phyloP scores from a whole-genome alignment of 2,329 filamentous ascomycete species.

The Chalara sp. region DNA sequence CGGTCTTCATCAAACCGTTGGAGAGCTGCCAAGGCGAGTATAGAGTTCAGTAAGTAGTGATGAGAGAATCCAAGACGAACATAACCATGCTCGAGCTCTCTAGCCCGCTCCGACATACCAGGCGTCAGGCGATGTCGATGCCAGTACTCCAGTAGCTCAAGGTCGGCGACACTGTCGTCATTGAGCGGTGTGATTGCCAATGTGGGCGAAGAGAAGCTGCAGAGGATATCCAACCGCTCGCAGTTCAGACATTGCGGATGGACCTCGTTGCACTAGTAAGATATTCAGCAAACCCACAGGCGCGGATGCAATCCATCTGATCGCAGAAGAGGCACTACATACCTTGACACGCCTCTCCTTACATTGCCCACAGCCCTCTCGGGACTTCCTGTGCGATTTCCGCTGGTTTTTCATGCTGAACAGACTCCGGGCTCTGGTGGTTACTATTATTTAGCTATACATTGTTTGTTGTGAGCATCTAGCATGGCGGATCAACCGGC shows the following conservation, averaged over 20 bases:
- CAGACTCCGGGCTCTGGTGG: too few relatives aligned
- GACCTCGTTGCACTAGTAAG: background rate
- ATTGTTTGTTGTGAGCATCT: too few relatives aligned
- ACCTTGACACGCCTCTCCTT: background rate
- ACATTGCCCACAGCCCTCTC: background rate
- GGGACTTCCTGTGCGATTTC: background rate
- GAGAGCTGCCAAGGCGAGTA: background rate
- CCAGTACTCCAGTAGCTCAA: background rate
- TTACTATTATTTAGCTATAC: too few relatives aligned
- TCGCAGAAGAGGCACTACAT: background rate
- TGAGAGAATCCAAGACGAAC: background rate
- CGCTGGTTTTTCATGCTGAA: background rate
- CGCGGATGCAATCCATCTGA: background rate
- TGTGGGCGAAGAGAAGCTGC: background rate
- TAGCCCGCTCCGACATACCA: background rate
- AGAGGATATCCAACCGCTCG: background rate
- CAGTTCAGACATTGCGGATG: background rate
- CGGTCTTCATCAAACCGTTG: background rate
- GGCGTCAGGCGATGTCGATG: background rate
- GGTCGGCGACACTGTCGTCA: background rate
- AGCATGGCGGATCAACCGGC: too few relatives aligned
- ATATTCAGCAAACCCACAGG: background rate
- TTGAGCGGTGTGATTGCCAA: background rate
- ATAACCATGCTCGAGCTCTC: background rate
- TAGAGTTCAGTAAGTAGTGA: background rate